Percentiles rank a stretch among this genome's conserved stretches.
phyloP scores from a whole-genome alignment of 176 grass and related monocot genomes.

The Carex myosuroides region DNA sequence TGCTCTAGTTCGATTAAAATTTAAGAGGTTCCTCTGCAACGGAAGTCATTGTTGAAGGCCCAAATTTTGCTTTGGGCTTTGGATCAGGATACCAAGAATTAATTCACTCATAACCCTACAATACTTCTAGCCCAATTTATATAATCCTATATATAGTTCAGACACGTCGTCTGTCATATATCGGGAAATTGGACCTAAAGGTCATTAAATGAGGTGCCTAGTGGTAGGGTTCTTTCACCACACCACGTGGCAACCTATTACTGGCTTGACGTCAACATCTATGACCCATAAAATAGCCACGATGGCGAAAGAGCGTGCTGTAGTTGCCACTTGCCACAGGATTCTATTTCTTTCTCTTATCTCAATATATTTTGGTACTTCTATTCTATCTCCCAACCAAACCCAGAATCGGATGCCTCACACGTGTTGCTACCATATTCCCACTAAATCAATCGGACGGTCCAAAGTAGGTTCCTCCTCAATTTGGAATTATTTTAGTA shows the following conservation, averaged over 20 bases:
- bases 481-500: not conserved
- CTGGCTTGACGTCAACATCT: not conserved
- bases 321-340: not conserved
- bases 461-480: not conserved
- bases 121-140: not conserved
- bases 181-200: not conserved
- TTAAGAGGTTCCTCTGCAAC: not conserved
- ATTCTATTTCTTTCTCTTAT: not conserved
- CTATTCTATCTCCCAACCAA: not conserved
- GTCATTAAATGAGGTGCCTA: not conserved
- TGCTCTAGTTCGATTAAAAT: not conserved
- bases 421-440: not conserved
- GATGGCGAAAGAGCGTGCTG: not conserved
- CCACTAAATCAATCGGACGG: not conserved
- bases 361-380: not conserved
- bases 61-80: not conserved
- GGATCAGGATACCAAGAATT: not conserved
- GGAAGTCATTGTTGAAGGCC: not conserved
- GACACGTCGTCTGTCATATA: not conserved
- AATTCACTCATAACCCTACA: not conserved
- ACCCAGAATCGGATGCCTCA: not conserved
- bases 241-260: not conserved
- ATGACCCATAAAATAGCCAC: not conserved
- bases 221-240: not conserved
- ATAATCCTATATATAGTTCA: not conserved